A percentile compares a stretch with the other conserved stretches of the same genome.
These are phyloP conservation scores for Globisporangium recalcitrans DNA, from an alignment of 352 stramenopile species.

Conservation along the genomic window DNA sequence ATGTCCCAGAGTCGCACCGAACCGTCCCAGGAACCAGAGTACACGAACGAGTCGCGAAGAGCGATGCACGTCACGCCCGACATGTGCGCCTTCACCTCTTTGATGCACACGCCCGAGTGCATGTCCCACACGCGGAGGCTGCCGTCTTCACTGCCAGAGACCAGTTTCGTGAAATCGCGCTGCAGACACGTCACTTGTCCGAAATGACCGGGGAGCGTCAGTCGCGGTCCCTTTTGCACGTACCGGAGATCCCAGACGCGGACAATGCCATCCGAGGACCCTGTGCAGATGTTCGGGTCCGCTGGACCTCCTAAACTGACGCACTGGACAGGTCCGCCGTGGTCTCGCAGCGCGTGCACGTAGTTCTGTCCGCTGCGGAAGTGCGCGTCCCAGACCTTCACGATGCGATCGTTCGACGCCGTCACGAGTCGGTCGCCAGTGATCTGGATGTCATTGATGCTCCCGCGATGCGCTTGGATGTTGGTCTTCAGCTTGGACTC, in stretches of 20 bases:
- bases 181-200: conserved; percentile 62
- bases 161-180: conserved; percentile 75
- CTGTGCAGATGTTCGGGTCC: conserved; percentile 76
- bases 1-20: conserved; percentile 66
- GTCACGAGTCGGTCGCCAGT: conserved; percentile 70
- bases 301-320: conserved; percentile 65
- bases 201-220: conserved; percentile 46
- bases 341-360: conserved; percentile 50
- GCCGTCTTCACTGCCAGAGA: conserved; percentile 74
- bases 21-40: conserved; percentile 74
- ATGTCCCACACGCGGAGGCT: conserved; percentile 74
- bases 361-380: conserved; percentile 49
- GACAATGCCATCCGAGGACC: conserved; percentile 63
- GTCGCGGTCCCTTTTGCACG: conserved; percentile 55
- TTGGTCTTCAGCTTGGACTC: conserved; percentile 47
- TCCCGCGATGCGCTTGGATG: conserved; percentile 47
- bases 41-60: conserved; percentile 58
- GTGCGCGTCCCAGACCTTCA: conserved; percentile 75
- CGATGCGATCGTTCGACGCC: conserved; percentile 63
- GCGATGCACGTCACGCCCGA: conserved; percentile 62
- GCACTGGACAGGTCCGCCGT: conserved; percentile 64
- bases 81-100: conserved; percentile 48
- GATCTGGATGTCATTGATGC: conserved; percentile 62
- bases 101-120: conserved; percentile 64
- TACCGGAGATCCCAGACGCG: conserved; percentile 82